Evolutionary conservation across 495 filamentous ascomycete species (phyloP).

Genomic region (Lineolata rhizophorae): DNA sequence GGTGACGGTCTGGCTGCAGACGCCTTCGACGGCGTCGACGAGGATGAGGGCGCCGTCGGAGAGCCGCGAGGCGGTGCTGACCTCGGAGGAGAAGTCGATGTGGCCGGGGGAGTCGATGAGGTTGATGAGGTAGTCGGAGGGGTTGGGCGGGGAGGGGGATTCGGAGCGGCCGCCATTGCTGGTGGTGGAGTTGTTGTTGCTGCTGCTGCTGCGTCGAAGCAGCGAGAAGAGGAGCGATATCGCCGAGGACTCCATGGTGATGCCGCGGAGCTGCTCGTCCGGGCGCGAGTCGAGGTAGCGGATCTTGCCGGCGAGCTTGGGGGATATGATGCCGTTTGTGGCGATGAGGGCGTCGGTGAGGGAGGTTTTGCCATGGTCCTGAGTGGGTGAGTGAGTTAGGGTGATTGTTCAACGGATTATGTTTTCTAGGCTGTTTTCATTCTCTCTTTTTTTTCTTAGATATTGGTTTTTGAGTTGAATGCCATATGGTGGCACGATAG

Average conservation of each 20-base stretch:
- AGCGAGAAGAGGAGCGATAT: slow-evolving; percentile 95
- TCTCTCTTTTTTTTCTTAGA: no score
- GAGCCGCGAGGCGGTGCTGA: slow-evolving; percentile 82
- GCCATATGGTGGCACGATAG: no score
- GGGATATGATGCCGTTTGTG: slow-evolving; percentile 98
- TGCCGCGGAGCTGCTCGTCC: slow-evolving; percentile 90
- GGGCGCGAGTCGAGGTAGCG: slow-evolving; percentile 92
- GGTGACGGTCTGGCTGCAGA: slow-evolving; percentile 95
- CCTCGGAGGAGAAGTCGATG: slow-evolving; percentile 97
- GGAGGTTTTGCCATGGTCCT: slow-evolving; percentile 97
- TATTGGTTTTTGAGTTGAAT: neutral
- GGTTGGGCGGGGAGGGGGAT: slow-evolving; percentile 35
- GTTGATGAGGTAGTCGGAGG: slow-evolving; percentile 88
- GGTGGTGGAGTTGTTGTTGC: no score
- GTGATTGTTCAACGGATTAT: no score
- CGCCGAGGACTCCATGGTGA: slow-evolving; percentile 98
- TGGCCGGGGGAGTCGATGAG: slow-evolving; percentile 95
- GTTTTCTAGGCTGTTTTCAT: no score
- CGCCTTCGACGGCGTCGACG: slow-evolving; percentile 95
- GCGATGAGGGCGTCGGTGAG: slow-evolving; percentile 90
- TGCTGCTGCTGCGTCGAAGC: slow-evolving; percentile 32
- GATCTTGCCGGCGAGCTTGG: slow-evolving; percentile 92
- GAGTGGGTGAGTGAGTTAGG: no score
- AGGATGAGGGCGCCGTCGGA: slow-evolving; percentile 90
- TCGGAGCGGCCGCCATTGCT: no score